A percentile compares a stretch with the other conserved stretches of the same genome.
These are phyloP conservation scores for Aspergillus spinulosporus DNA, from an alignment of 2,329 filamentous ascomycete genomes.

Conservation along the genomic window DNA sequence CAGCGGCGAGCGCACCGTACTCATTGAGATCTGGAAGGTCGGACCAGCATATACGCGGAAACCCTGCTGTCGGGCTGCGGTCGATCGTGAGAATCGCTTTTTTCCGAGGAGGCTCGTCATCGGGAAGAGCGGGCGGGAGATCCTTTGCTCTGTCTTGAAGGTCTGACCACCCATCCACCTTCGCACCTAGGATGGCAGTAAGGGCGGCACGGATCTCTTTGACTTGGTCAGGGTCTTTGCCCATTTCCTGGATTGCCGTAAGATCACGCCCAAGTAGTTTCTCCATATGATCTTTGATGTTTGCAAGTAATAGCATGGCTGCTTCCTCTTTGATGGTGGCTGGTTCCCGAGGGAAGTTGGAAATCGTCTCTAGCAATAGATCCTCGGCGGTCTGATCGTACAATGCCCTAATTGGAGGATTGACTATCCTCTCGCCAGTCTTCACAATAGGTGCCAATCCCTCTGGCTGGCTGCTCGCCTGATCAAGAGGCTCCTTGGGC, in stretches of 20 bases:
- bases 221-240: conserved; percentile 46
- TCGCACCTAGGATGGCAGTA: conserved; percentile 46
- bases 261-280: conserved; percentile 46
- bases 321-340: conserved; percentile 49
- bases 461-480: conserved; percentile 35
- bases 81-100: conserved; percentile 46
- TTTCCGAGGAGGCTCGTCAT: conserved; percentile 40
- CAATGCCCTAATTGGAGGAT: conserved; percentile 42
- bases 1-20: conserved; percentile 39
- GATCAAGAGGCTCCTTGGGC: conserved; percentile 45
- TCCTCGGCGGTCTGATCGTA: conserved; percentile 49
- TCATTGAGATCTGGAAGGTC: conserved; percentile 48
- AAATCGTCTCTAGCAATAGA: conserved; percentile 45
- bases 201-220: conserved; percentile 47
- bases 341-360: conserved; percentile 45
- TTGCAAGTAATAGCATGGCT: conserved; percentile 49
- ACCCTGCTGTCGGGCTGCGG: conserved; percentile 41
- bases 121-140: conserved; percentile 36
- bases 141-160: conserved; percentile 42
- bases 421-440: conserved; percentile 44
- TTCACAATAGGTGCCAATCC: conserved; percentile 46
- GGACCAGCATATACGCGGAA: conserved; percentile 45
- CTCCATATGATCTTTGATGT: conserved; percentile 52
- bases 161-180: conserved; percentile 48
- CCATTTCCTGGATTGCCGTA: conserved; percentile 49